Evolutionary conservation across 2,329 filamentous ascomycete species (phyloP), one percentile per base, ranked within the genome.

Genomic region (Thyridium curvatum): DNA sequence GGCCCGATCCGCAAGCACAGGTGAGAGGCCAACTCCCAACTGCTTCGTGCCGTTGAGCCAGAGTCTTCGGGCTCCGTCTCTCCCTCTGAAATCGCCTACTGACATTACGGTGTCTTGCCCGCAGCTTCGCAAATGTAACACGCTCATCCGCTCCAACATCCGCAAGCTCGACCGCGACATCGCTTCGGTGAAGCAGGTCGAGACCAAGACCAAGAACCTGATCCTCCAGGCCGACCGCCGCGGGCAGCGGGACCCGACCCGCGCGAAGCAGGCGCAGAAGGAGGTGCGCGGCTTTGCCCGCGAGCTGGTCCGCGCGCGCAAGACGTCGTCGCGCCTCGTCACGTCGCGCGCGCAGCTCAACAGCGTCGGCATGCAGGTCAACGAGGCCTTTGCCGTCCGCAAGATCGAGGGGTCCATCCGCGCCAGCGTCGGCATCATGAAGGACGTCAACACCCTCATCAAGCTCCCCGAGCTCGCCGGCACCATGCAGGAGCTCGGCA

Each of bases 151-250:
- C 44, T 70, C 81, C 58, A 96, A 97, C 64, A 84, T 88, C 46
- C 89, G 93, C 56, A 91, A 94, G 59, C 78, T 98, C 53, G 93
- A 98, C 62, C 90, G 93, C 58, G 90, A 97, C 65, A 91, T 98
- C 58, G 66, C 74, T 39, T 72, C 81, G 48, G 77, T 93, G 48
- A 90, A 86, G 61, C 69, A 77, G 41, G 82, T 87, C 49, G 91
- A 98, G 61, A 66, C 66, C 55, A 94, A 93, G 64, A 90, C 90
- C 46, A 89, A 88, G 56, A 83, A 77, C 60, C 79, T 87, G 49
- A 97, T 97, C 61, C 60, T 94, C 39, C 78, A 82, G 53, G 86
- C 91, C 52, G 86, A 88, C 54, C 82, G 79, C 56, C 86, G 91
- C 44, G 87, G 79, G 16, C 82, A 91, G 57, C 79, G 81, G 45